Evolutionary conservation across 1,284 basidiomycete genomes (phyloP), one percentile per base, ranked within the genome.

Genomic region (Agroathelia rolfsii): DNA sequence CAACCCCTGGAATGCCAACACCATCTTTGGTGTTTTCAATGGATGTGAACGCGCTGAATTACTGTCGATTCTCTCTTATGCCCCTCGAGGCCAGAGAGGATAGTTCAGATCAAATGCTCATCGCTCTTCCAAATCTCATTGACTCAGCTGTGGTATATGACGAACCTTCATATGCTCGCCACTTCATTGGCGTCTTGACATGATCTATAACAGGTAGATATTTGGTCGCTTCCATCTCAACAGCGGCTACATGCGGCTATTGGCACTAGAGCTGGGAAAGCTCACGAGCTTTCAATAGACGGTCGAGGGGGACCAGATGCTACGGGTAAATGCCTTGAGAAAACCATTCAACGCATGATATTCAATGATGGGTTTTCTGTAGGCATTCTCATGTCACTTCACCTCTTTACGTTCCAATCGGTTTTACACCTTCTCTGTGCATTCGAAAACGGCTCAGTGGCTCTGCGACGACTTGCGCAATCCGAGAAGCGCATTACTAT

Each of bases 31-130:
- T 56, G 3, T 77, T 75, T 42, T 79, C 79, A 0, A 60, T 94
- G 53, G 82, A 86, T 46, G 77, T 89, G 38, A 95, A 94, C 51
- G 75, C 88, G 2, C 64, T 94, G 41, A 94, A 93, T 52, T 94
- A 84, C 50, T 93, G 89, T 55, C 73, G 78, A 1, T 90, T 93
- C 51, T 72, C 76, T 3, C 49, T 83, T 0, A 46, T 71, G 18
- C 49, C 49, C 4, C 26, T 45, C n/a, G 35, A 25, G 16, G 18
- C 24, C n/a, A 38, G 38, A 27, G 42, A 41, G 31, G 40, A 41
- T 40, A 38, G 12, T 2, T 35, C 29, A 39, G 28, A n/a, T 2
- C 23, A 57, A 24, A 76, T 73, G 1, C 52, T 86, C 28, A 52
- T 94, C 25, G 87, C 83, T 0, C 57, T 94, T 7, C 89, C 89